Evolutionary conservation across 129 eudicot genomes (phyloP), one percentile per base, ranked within the genome.

Genomic region (Sambucus nigra): DNA sequence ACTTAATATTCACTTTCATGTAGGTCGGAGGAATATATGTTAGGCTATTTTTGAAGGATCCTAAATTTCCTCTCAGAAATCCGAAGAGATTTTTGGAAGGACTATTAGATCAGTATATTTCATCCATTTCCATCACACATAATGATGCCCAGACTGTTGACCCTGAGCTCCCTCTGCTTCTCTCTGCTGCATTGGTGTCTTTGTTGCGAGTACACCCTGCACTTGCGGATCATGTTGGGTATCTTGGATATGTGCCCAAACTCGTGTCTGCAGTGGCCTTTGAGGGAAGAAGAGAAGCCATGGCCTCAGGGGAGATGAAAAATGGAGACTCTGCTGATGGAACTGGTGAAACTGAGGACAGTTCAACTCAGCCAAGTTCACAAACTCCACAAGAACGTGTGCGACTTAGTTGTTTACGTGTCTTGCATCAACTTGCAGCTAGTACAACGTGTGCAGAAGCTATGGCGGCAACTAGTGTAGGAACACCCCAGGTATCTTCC

Each of bases 401-500:
- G 49, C 89, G 99, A 7, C 95, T 91, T 38, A 91, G 99, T 80
- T 91, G 99, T 69, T 75, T 91, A 49, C 89, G 95, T 18, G 94
- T 91, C 22, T 63, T 91, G n/a, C 99, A 91, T 70, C 99, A 91
- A 63, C 88, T 91, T 61, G 99, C 99, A 10, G 99, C 94, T 55
- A 91, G 99, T 77, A 85, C 89, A 17, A 80, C 82, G 2, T 91
- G 99, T 68, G 99, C 99, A 32, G 99, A 91, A 86, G 91, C 99
- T 50, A 91, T 91, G 99, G 99, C 99, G 9, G 99, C 99, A 27
- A 91, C 99, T 33, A 91, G 99, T 72, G 94, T 77, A 11, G 99
- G 99, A 60, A 79, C 99, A 31, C 87, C 95, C 55, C 99, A 91
- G 94, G 99, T 91, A 74, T 53, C 55, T 47, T 16, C 25, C 5